phyloP scores from a whole-genome alignment of 2,329 filamentous ascomycete genomes.

The Hypoxylon sp. region DNA sequence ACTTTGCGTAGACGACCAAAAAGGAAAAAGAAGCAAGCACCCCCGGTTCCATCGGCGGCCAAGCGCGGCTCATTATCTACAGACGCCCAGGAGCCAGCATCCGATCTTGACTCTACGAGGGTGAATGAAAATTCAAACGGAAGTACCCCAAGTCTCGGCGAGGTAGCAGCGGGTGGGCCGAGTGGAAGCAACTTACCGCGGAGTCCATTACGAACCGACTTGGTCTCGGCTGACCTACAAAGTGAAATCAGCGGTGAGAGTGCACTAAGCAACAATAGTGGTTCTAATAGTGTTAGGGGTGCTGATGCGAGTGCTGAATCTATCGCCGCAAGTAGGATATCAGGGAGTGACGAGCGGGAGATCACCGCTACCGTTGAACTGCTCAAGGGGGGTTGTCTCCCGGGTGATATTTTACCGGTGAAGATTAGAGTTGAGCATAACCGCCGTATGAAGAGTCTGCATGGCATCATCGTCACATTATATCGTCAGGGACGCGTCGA shows the following conservation, averaged over 20 bases:
- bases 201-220: slow-evolving; percentile 55
- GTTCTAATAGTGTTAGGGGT: slow-evolving; percentile 67
- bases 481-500: slow-evolving; percentile 94
- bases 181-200: slow-evolving; percentile 57
- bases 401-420: slow-evolving; percentile 86
- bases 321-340: slow-evolving; percentile 64
- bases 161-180: slow-evolving; percentile 52
- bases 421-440: slow-evolving; percentile 88
- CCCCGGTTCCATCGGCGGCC: slow-evolving; percentile 60
- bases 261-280: slow-evolving; percentile 75
- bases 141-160: slow-evolving; percentile 59
- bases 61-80: slow-evolving; percentile 55
- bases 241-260: slow-evolving; percentile 82
- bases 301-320: slow-evolving; percentile 64
- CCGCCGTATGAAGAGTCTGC: slow-evolving; percentile 89
- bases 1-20: slow-evolving; percentile 81
- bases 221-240: slow-evolving; percentile 67
- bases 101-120: slow-evolving; percentile 58
- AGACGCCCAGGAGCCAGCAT: slow-evolving; percentile 58
- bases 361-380: slow-evolving; percentile 91
- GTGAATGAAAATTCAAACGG: slow-evolving; percentile 58
- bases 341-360: slow-evolving; percentile 76
- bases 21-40: slow-evolving; percentile 68
- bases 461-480: slow-evolving; percentile 92
- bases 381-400: slow-evolving; percentile 84